Conservation (phyloP, 2,329 filamentous ascomycete species). For the Lachnellula arida region DNA sequence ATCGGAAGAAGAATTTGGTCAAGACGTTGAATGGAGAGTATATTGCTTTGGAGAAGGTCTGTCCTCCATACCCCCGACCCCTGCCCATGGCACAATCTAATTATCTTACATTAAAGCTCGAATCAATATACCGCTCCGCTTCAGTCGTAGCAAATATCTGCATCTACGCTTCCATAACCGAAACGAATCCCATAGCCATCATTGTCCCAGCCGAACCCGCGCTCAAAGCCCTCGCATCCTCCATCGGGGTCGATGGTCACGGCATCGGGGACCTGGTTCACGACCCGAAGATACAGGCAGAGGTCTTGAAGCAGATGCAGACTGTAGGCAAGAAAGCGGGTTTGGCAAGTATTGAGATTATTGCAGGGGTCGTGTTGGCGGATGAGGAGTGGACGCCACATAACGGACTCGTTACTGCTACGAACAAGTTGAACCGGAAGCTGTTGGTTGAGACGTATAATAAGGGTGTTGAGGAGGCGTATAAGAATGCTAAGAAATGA, state of each 20-base stretch:
- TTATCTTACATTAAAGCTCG: constrained; percentile 46
- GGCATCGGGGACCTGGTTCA: constrained; percentile 51
- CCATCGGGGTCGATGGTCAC: constrained; percentile 56
- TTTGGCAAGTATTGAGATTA: constrained; percentile 64
- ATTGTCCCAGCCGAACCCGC: constrained; percentile 63
- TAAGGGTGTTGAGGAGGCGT: constrained; percentile 56
- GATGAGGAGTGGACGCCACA: constrained; percentile 84
- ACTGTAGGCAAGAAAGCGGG: constrained; percentile 59
- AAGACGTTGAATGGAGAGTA: constrained; percentile 96
- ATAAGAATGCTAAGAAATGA: constrained; percentile 30
- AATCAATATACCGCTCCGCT: constrained; percentile 79
- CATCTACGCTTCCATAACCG: constrained; percentile 70
- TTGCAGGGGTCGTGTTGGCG: constrained; percentile 69
- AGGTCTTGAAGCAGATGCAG: constrained; percentile 64
- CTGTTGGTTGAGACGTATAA: constrained; percentile 56
- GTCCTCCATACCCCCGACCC: constrained; percentile 16
- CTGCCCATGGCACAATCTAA: constrained; percentile 19
- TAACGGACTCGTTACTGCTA: constrained; percentile 63
- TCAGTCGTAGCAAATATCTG: constrained; percentile 78
- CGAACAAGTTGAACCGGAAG: constrained; percentile 66
- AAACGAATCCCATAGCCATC: constrained; percentile 75
- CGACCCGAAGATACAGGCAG: constrained; percentile 56
- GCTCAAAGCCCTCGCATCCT: constrained; percentile 52
- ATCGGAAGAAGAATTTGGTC: constrained; percentile 88
- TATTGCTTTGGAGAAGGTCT: constrained; percentile 80